Evolutionary conservation across 768 basidiomycete species (phyloP), one percentile per base, ranked within the genome.

Genomic region (Leccinum variicolor): DNA sequence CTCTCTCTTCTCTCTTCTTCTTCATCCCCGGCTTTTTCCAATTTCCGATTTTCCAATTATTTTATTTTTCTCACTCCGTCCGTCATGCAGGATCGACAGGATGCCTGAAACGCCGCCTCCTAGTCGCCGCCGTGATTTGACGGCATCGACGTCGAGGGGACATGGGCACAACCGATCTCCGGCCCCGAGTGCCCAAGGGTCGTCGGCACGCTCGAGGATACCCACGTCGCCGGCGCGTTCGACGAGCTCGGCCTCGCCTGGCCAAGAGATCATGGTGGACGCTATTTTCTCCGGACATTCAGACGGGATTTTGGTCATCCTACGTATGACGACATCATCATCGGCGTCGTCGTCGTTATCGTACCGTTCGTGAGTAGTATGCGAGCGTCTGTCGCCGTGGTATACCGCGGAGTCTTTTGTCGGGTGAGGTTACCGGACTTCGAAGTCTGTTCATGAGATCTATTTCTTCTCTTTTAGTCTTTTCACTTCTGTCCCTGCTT

Each of bases 201-300:
- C 54, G 19, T 54, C 58, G 1, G 15, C 39, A 4, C 62, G 64
- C 2, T 45, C 67, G 17, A 58, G 67, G 39, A 14, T 52, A 23
- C 58, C 60, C 21, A 36, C 23, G 2, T 47, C 55, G 3, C 54
- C 67, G 0, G 4, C 34, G 8, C 26, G 34, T 15, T 43, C 64
- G 7, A 34, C 29, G 2, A 31, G 11, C n/a, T 17, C 46, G 2
- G 23, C 57, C 19, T 56, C 60, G 7, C 31, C 48, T 7, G 60
- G 56, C 53, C 55, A 67, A 39, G 80, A 81, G 62, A 76, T 86
- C 53, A 62, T 76, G 31, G 88, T 92, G 13, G 90, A 92, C 64
- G 87, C 89, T 2, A 91, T 92, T 54, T 91, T 92, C 67, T 90
- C 89, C 33, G 90, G 87, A 5, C 90, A 92, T 68, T 92, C 90